These are phyloP conservation scores for Scleroderma bovista DNA, from an alignment of 768 basidiomycete species.

Conservation along the genomic window DNA sequence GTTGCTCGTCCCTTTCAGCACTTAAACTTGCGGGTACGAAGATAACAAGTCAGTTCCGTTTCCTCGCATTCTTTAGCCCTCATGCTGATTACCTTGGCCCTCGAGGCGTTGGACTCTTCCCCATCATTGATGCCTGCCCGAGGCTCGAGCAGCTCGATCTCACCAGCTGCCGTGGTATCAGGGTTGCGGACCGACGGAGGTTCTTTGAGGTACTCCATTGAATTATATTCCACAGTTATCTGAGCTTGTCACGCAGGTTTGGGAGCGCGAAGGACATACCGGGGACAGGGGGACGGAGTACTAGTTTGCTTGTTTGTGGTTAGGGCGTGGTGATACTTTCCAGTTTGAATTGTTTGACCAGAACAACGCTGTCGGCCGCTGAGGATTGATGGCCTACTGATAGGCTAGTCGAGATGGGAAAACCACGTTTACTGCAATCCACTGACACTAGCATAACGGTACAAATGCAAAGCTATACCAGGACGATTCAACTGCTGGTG, in stretches of 20 bases:
- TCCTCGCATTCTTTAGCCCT: neutral
- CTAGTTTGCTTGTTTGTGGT: no score
- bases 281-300: no score
- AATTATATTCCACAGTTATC: neutral
- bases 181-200: conserved; percentile 50
- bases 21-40: conserved; percentile 55
- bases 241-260: conserved; percentile 12
- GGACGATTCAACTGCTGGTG: no score
- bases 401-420: no score
- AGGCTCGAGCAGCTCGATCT: conserved; percentile 51
- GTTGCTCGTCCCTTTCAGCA: conserved; percentile 42
- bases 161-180: conserved; percentile 62
- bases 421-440: no score
- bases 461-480: no score
- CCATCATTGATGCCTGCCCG: conserved; percentile 53
- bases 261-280: conserved; percentile 16
- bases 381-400: no score
- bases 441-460: no score
- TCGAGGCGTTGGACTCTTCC: conserved; percentile 49
- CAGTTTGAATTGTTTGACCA: no score
- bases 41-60: conserved; percentile 44
- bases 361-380: no score
- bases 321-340: no score
- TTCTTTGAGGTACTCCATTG: conserved; percentile 52
- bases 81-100: neutral